phyloP scores from a whole-genome alignment of 2,329 filamentous ascomycete species.

The Macrophomina tecta region DNA sequence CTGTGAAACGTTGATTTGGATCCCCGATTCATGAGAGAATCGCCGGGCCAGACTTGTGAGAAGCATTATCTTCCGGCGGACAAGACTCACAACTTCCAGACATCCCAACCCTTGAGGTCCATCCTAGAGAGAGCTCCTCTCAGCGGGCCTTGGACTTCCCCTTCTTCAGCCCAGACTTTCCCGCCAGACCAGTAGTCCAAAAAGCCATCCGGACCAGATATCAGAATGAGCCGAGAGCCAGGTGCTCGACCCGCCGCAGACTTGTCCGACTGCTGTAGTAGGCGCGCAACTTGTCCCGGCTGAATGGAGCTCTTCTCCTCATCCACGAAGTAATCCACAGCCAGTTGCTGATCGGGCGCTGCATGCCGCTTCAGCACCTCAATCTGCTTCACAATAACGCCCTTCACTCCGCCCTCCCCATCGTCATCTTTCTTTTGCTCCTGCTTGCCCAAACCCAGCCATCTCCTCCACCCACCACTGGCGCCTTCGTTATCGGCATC shows the following conservation, averaged over 20 bases:
- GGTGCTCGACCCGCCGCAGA: neutral
- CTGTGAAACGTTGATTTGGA: too few species aligned
- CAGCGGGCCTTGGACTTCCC: conserved; percentile 76
- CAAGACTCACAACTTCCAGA: conserved; percentile 60
- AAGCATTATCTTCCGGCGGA: too few species aligned
- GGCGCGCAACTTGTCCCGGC: conserved; percentile 44
- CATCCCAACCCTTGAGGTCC: conserved; percentile 61
- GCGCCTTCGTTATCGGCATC: conserved; percentile 43
- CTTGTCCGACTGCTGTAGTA: conserved; percentile 7
- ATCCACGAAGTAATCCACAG: conserved; percentile 80
- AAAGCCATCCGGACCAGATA: conserved; percentile 93
- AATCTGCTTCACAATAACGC: conserved; percentile 67
- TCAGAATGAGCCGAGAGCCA: conserved; percentile 65
- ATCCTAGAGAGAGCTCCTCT: conserved; percentile 71
- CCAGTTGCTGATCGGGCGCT: conserved; percentile 32
- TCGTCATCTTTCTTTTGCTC: conserved; percentile 30
- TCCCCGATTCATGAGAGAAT: too few species aligned
- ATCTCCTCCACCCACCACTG: neutral
- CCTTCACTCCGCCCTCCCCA: conserved; percentile 43
- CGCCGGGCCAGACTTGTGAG: too few species aligned
- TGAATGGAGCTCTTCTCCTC: conserved; percentile 73
- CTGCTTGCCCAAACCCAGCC: conserved; percentile 7
- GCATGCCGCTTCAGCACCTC: conserved; percentile 63
- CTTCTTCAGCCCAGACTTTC: conserved; percentile 76
- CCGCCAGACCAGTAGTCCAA: conserved; percentile 78